Base-by-base conservation (phyloP, 2,329 filamentous ascomycete species). In the Nannizzia gypsea region DNA sequence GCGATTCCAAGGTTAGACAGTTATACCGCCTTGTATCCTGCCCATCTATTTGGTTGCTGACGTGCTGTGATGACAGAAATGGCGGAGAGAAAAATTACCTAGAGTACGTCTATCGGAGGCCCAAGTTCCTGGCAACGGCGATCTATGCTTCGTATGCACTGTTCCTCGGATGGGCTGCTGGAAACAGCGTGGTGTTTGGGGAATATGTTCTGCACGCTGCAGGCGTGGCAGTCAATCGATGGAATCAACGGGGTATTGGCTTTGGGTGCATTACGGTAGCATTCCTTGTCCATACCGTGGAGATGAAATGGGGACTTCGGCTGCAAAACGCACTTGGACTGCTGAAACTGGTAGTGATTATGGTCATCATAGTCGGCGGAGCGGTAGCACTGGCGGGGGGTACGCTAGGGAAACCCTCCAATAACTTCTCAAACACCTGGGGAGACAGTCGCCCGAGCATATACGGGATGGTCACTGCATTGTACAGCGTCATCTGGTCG, bases 401-500 rank as follows among this genome's bases (percentile, higher is more conserved):
- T 46, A 67, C 72, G 20, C 68, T 72, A 24, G 68, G 67, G 46
- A 71, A 73, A 11, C 15, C 34, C 13, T 38, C 42, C 1, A 64
- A 73, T 59, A 73, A 73, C 62, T 74, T 73, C 61, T 63, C 56
- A 6, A 69, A 72, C 63, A 71, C 73, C 1, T 75, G 75, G 60
- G 71, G 72, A 48, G 74, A 72, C 9, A 72, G 68, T 9, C 67
- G 67, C 8, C 67, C 68, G 15, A 72, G 67, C 61, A 70, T 69
- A 5, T 74, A 74, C 61, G 78, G 79, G 26, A 71, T 84, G n/a
- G 80, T 82, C 1, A 83, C 78, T 60, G 82, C 83, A 0, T 67
- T 86, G 40, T 81, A 83, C 62, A 84, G 80, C 60, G 82, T 86
- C 59, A 78, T 82, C 31, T 85, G 83, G 68, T 81, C 81, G 0